Conservation (phyloP, 306 rosid species). For the cucumber (Cucumis sativus) region DNA sequence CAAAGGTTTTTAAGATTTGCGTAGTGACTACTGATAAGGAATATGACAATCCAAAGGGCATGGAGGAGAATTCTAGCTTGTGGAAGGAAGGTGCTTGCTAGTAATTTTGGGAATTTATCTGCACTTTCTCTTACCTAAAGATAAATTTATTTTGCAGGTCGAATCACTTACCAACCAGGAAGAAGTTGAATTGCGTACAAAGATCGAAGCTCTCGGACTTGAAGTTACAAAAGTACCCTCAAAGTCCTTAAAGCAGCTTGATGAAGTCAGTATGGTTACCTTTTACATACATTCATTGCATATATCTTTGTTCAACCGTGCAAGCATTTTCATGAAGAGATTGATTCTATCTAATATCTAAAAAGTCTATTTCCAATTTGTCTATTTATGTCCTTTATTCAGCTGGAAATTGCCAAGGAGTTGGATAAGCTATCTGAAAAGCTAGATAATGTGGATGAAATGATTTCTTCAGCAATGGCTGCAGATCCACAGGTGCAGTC, state of each 20-base stretch:
- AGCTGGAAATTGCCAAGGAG: conserved; percentile 82
- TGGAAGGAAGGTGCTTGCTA: not conserved
- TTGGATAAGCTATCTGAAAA: conserved; percentile 76
- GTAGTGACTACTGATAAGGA: not conserved
- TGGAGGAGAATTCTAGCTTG: not conserved
- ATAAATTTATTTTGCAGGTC: conserved; percentile 34
- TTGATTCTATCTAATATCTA: not conserved
- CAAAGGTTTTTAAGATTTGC: not conserved
- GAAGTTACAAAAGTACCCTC: conserved; percentile 88
- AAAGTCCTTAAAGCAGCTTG: conserved; percentile 42
- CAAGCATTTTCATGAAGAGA: not conserved
- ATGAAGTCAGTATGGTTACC: conserved; percentile 39
- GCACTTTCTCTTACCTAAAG: conserved; percentile 5
- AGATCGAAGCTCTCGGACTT: conserved; percentile 85
- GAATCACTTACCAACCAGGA: conserved; percentile 79
- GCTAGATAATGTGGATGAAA: conserved; percentile 75
- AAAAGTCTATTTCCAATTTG: not conserved
- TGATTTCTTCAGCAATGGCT: conserved; percentile 81
- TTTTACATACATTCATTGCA: not conserved
- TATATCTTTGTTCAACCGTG: not conserved
- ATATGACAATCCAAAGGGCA: not conserved
- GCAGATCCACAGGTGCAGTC: conserved; percentile 75
- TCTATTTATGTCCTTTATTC: not conserved
- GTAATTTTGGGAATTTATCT: not conserved
- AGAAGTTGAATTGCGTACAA: conserved; percentile 83